Evolutionary conservation across 169 alveolate species (phyloP).

Genomic region (Plasmodium gonderi): DNA sequence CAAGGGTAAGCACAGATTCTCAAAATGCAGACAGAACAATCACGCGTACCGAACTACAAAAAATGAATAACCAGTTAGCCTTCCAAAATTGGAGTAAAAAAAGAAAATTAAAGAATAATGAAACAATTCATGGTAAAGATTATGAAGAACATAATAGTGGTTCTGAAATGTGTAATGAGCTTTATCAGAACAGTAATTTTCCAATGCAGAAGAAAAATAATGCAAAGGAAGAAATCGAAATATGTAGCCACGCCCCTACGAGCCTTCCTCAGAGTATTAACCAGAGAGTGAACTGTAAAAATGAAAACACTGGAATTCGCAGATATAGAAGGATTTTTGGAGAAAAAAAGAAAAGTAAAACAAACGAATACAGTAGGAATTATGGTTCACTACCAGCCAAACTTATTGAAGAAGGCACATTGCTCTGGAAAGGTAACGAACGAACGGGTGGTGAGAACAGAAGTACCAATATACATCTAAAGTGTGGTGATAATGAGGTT

Average conservation of each 20-base stretch:
- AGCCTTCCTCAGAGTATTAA: neutral
- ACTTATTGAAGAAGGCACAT: neutral
- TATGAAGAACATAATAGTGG: neutral
- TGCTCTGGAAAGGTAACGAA: neutral
- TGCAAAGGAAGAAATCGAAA: neutral
- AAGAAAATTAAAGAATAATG: neutral
- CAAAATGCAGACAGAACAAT: neutral
- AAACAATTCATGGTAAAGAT: neutral
- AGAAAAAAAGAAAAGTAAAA: neutral
- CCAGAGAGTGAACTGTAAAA: neutral
- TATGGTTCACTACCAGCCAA: neutral
- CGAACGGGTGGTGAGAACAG: neutral
- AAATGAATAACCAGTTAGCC: neutral
- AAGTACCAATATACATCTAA: neutral
- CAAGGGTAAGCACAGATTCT: neutral
- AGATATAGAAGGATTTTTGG: neutral
- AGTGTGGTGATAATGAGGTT: neutral
- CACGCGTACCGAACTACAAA: neutral
- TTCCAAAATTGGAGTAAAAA: neutral
- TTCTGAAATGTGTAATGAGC: neutral
- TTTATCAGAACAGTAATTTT: neutral
- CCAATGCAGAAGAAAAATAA: neutral
- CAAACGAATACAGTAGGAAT: neutral
- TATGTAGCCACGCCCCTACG: neutral
- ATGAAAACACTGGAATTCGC: neutral